Evolutionary conservation across 306 rosid species (phyloP), one percentile per base, ranked within the genome.

Genomic region (Pyrus betulifolia): DNA sequence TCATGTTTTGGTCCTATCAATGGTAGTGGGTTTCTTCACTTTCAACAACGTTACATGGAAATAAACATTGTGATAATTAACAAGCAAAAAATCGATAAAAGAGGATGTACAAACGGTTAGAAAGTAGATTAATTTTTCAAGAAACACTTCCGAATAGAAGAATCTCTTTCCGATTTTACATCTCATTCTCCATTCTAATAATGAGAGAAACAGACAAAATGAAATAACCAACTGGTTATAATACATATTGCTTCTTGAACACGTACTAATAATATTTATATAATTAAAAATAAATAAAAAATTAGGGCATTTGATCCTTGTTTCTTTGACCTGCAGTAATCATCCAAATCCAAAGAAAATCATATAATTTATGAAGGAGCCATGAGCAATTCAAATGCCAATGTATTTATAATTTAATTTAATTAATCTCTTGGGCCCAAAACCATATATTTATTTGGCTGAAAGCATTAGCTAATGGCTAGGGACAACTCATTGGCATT

Each of bases 401-500:
- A 82, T 28, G 78, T n/a, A 78, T 12, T 15, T 14, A 15, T 49
- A 15, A 49, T 49, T 49, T 49, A 49, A 49, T 17, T 17, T 5
- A 28, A 21, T 45, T 44, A 66, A 68, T 74, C 70, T 68, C 42
- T 79, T 74, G 90, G 88, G 86, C 80, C 82, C 85, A 74, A 77
- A 82, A 83, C 86, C 58, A 13, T 4, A 25, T 4, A 6, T 27
- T 14, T 72, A 35, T 64, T 65, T 66, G 69, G 63, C 76, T 51
- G 33, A 25, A 18, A 15, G 58, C 77, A 78, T 72, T 19, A 51
- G 74, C 8, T 42, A 42, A 8, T 42, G 11, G 8, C 25, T 78
- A 74, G 52, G 79, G 79, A 79, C 89, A 87, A 80, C 82, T 81
- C 84, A 62, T 22, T 72, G 67, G 10, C 76, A 79, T 76, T 76